Evolutionary conservation across 228 moss, liverwort and hornwort species (phyloP).

Genomic region (Sphagnum magellanicum): DNA sequence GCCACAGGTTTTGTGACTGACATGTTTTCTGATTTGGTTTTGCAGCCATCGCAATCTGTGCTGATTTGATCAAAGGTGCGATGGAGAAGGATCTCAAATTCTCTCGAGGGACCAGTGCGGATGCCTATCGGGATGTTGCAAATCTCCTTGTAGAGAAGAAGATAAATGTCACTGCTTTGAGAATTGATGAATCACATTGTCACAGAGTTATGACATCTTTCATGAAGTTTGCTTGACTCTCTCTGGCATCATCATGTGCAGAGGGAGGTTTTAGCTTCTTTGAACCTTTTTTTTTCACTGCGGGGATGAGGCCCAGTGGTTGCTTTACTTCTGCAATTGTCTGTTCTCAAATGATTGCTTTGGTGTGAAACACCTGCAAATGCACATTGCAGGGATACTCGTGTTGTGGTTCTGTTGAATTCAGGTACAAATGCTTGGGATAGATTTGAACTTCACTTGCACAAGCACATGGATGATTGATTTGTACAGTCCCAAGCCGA

Average conservation of each 20-base stretch:
- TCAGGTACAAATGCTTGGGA: conserved; percentile 42
- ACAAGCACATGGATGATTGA: conserved; percentile 56
- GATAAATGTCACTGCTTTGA: too few species aligned
- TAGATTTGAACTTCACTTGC: conserved; percentile 50
- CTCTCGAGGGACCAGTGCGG: conserved; percentile 10
- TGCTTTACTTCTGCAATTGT: background rate
- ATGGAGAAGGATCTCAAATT: conserved; percentile 14
- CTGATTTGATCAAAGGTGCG: conserved; percentile 13
- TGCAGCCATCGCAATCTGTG: conserved; percentile 4
- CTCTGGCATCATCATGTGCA: too few species aligned
- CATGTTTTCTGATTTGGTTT: background rate
- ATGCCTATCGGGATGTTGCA: conserved; percentile 14
- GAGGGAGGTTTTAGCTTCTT: too few species aligned
- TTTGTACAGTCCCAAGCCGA: conserved; percentile 47
- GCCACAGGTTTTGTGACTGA: background rate
- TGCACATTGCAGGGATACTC: background rate
- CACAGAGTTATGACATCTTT: too few species aligned
- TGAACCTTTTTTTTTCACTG: background rate
- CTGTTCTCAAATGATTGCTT: background rate
- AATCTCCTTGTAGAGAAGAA: conserved; percentile 14
- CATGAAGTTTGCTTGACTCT: too few species aligned
- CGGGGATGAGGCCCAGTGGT: background rate
- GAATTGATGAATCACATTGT: too few species aligned
- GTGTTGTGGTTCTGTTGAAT: background rate
- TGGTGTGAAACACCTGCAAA: background rate